Conservation (phyloP, 192 early-diverging fungal species). For the Coemansia sp. region DNA sequence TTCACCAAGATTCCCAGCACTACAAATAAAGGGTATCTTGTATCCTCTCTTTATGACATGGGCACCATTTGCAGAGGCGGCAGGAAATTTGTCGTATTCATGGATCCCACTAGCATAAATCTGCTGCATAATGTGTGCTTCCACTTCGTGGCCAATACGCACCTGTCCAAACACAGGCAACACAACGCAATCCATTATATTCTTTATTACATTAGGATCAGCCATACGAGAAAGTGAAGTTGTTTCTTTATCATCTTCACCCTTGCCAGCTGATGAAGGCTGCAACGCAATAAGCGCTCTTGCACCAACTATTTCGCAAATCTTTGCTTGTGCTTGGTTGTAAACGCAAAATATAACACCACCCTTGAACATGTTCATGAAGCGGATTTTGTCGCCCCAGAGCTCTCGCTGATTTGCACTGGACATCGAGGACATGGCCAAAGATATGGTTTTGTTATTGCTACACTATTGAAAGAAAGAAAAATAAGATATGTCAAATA, state of each 20-base stretch:
- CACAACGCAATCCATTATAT: constrained; percentile 84
- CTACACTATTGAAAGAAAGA: not conserved
- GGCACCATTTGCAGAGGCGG: constrained; percentile 72
- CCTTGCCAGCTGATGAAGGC: constrained; percentile 57
- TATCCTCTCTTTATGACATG: constrained; percentile 89
- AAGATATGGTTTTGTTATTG: not conserved
- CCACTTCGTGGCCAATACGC: constrained; percentile 93
- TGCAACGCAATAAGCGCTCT: constrained; percentile 97
- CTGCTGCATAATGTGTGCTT: constrained; percentile 67
- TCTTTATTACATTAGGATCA: constrained; percentile 89
- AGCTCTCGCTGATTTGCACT: not conserved
- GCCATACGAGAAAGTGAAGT: constrained; percentile 92
- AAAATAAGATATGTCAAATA: too few species aligned
- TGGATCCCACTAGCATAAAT: constrained; percentile 9
- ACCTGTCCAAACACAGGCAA: constrained; percentile 98
- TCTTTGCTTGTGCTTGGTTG: constrained; percentile 87
- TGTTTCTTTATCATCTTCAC: constrained; percentile 83
- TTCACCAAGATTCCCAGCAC: constrained; percentile 82
- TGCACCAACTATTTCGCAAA: constrained; percentile 92
- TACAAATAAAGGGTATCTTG: constrained; percentile 90
- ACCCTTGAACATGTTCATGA: constrained; percentile 71
- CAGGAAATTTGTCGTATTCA: constrained; percentile 57
- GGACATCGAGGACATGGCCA: not conserved
- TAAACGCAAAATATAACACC: constrained; percentile 98
- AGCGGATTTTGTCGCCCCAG: constrained; percentile 3